These are phyloP conservation scores for Acanthamoeba quina DNA, from an alignment of 208 protist species.

Conservation along the genomic window DNA sequence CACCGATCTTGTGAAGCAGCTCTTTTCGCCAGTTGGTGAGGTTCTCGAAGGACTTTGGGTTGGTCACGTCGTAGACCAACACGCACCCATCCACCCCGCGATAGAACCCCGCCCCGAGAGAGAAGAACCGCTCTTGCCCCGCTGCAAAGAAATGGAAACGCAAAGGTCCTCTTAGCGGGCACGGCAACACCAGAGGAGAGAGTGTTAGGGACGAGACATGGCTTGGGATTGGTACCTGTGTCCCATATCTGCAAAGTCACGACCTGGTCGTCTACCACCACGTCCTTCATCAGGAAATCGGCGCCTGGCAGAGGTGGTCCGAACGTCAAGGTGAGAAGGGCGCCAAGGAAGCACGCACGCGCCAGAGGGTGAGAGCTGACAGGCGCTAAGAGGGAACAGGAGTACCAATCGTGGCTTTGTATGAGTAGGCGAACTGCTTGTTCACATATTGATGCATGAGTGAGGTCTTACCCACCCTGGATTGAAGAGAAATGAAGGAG, in stretches of 20 bases:
- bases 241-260: conserved; percentile 71
- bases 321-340: background rate
- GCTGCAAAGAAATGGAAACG: conserved; percentile 43
- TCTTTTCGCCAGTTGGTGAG: conserved; percentile 83
- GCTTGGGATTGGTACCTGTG: background rate
- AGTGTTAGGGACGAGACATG: background rate
- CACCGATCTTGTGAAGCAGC: conserved; percentile 63
- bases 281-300: conserved; percentile 51
- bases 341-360: background rate
- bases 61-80: conserved; percentile 85
- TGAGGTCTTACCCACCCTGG: background rate
- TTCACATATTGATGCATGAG: conserved; percentile 36
- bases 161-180: background rate
- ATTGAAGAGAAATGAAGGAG: background rate
- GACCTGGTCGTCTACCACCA: conserved; percentile 6
- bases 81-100: conserved; percentile 84
- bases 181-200: background rate
- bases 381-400: too few relatives aligned
- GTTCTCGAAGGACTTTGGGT: conserved; percentile 79
- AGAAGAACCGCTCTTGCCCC: conserved; percentile 86
- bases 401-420: conserved; percentile 26
- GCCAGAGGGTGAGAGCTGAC: too few relatives aligned
- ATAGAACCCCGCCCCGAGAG: conserved; percentile 83
- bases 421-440: conserved; percentile 21
- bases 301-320: background rate